Base-by-base conservation (phyloP, 2,329 filamentous ascomycete species). In the Fusarium abutilonis region DNA sequence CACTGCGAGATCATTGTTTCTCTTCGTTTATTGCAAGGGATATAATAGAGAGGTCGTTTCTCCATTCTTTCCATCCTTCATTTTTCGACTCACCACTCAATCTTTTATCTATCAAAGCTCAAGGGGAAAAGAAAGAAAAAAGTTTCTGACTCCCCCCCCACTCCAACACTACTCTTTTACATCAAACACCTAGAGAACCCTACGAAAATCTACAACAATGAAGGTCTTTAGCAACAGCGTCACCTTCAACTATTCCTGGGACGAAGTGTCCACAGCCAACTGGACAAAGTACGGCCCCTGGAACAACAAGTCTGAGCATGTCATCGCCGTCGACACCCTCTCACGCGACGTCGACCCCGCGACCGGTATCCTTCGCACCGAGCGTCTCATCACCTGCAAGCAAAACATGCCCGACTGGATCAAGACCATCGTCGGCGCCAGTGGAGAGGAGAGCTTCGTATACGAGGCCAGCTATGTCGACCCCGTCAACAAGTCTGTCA, bases 231-330 rank as follows among this genome's bases (percentile, higher is more conserved):
- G 92, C 70, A 96, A 92, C 73, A 82, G 83, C 35, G 91, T 92
- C 78, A 93, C 92, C 60, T 99, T 96, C 80, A 86, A 97, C 81
- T 99, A 99, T 83, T 96, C 94, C 41, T 99, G 95, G 95, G 92
- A 97, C 73, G 94, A 98, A 78, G 95, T 99, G 32, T 97, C 93
- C 23, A 93, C 92, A 13, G 93, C 91, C 75, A 99, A 99, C 84
- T 99, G 95, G 95, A 90, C 89, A 70, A 99, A 99, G 78, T 99
- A 99, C 80, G 96, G 92, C 73, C 94, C 94, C 17, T 98, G 95
- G 94, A 99, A 99, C 82, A 91, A 97, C 77, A 95, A 97, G 80
- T 93, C 91, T n/a, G 92, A 93, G 36, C 95, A 99, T 78, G 95
- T 99, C 67, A 88, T 96, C 67, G 93, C 92, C 67, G 95, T 98